These are phyloP conservation scores for Fraxinus nigra DNA, from an alignment of 305 asterid genomes.

Conservation along the genomic window DNA sequence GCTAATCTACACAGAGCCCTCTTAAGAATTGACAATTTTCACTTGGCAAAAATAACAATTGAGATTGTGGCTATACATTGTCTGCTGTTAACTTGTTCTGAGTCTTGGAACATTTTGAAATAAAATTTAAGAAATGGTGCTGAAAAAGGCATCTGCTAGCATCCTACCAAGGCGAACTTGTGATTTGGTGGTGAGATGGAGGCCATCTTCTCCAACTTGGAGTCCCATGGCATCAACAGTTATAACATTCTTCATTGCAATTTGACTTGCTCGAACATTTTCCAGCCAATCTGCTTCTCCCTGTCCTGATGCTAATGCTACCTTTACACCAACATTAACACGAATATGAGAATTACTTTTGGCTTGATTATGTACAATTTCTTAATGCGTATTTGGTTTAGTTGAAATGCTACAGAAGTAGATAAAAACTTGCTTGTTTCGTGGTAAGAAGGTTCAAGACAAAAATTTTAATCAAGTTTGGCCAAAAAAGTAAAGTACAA, in stretches of 20 bases:
- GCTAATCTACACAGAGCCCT: neutral
- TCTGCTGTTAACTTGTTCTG: neutral
- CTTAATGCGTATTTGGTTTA: neutral
- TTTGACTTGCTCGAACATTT: conserved; percentile 43
- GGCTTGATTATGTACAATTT: neutral
- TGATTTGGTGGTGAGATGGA: conserved; percentile 48
- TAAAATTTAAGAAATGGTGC: conserved; percentile 13
- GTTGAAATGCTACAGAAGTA: neutral
- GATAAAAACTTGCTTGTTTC: neutral
- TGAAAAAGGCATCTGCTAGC: conserved; percentile 47
- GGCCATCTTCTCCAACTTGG: conserved; percentile 32
- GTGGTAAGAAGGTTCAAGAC: no score
- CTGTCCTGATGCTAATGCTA: conserved; percentile 50
- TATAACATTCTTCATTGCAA: conserved; percentile 35
- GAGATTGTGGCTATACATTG: conserved; percentile 9
- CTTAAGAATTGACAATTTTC: neutral
- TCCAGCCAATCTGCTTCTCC: conserved; percentile 32
- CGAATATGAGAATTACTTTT: neutral
- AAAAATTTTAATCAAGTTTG: no score
- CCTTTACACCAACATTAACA: conserved; percentile 20
- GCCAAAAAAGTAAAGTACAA: no score
- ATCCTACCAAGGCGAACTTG: conserved; percentile 50
- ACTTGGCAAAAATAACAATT: conserved; percentile 17
- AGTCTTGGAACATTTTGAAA: neutral
- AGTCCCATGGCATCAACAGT: conserved; percentile 56